Percentiles rank a stretch among this genome's conserved stretches.
phyloP scores from a whole-genome alignment of 2,329 filamentous ascomycete genomes.

The Ophiosphaerella narmari region DNA sequence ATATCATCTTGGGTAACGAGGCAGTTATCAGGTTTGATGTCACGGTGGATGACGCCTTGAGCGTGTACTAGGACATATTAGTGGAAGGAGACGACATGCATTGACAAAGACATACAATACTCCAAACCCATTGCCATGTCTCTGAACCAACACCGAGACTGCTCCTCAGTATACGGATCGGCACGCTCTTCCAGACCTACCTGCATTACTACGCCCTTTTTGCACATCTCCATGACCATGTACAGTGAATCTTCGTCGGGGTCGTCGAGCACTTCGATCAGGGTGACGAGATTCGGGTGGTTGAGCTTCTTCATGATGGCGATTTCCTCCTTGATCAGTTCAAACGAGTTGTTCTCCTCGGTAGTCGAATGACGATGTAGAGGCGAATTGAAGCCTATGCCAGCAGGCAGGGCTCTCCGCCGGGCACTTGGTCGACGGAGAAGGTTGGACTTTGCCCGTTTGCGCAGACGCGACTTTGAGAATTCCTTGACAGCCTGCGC shows the following conservation, averaged over 20 bases:
- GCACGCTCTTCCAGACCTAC: constrained; percentile 84
- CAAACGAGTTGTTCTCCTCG: constrained; percentile 72
- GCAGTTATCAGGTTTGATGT: constrained; percentile 98
- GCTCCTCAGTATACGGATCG: constrained; percentile 79
- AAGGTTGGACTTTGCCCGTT: constrained; percentile 87
- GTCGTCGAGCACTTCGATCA: constrained; percentile 95
- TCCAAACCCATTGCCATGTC: constrained; percentile 95
- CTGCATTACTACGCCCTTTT: constrained; percentile 96
- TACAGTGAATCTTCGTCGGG: constrained; percentile 94
- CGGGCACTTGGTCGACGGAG: constrained; percentile 67
- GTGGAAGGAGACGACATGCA: constrained; percentile 3
- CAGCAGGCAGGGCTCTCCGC: constrained; percentile 57
- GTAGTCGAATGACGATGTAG: constrained; percentile 63
- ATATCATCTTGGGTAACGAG: constrained; percentile 87
- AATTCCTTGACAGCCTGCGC: constrained; percentile 92
- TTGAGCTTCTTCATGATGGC: constrained; percentile 99
- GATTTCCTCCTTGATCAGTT: constrained; percentile 92
- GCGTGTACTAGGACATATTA: constrained; percentile 70
- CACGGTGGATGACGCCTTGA: constrained; percentile 91
- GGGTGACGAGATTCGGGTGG: constrained; percentile 88
- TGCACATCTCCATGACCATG: constrained; percentile 99
- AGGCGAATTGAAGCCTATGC: constrained; percentile 65
- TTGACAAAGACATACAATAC: constrained; percentile 66
- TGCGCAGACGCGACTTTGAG: constrained; percentile 87
- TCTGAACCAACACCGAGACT: constrained; percentile 88